Base-by-base conservation (phyloP, 345 rosid genomes). In the Salix exigua region DNA sequence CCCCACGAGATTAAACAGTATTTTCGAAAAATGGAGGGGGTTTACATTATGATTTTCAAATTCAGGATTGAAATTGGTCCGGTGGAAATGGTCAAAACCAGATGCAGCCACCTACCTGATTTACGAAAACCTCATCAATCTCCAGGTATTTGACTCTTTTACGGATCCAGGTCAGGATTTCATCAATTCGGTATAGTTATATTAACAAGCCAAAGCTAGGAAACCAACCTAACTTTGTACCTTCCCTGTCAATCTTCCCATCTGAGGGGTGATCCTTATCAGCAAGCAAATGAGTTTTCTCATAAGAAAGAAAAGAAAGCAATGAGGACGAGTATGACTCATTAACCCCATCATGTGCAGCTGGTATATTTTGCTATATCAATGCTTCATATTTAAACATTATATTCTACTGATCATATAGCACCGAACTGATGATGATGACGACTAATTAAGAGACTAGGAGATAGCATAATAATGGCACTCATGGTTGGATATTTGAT, bases 401-500 rank as follows among this genome's bases (percentile, higher is more conserved):
- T 9, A 70, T 70, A 19, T 30, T 70, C 40, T 50, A 19, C 62
- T 28, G 62, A 70, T 50, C 30, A 48, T 8, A 50, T 44, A 66
- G 5, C 67, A 73, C 75, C 37, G 67, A 73, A 73, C 7, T 25
- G 75, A 40, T 58, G 67, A 23, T 19, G 18, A 25, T 26, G 51
- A 60, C 4, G 14, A 42, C 46, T 42, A 11, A 42, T 11, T 0
- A 66, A 33, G 44, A 30, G 46, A 19, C 26, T 12, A 8, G 14
- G 66, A 72, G 66, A 72, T 33, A 40, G 40, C 28, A 71, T 30
- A 50, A 71, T 68, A 68, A 68, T 42, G 51, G 28, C 25, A 30
- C 31, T 53, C 19, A 50, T 70, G 40, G 21, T 18, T 19, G 18
- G 14, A 64, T 19, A 3, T 46, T 21, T 44, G 38, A 21, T 21